Evolutionary conservation across 2,329 filamentous ascomycete genomes (phyloP), one percentile per base, ranked within the genome.

Genomic region (Neonectria ditissima): DNA sequence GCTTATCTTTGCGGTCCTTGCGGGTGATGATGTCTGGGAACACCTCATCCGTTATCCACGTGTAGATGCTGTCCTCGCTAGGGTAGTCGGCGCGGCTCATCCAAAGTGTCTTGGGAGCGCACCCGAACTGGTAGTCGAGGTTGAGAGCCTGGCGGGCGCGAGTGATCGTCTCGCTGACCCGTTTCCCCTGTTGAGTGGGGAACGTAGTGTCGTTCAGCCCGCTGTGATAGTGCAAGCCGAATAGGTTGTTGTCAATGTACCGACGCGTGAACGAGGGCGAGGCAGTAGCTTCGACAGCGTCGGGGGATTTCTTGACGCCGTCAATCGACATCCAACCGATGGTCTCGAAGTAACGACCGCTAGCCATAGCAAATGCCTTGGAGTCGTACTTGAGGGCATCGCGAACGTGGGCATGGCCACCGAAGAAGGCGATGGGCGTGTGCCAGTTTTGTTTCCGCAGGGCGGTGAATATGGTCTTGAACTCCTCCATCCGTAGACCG

Each of bases 161-260:
- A 6, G 87, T 75, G 65, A 98, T 97, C 74, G 88, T 84, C 20
- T 82, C 78, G 47, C 89, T 93, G 13, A 94, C 91, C 58, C 91
- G 90, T 55, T 83, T 85, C 18, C 95, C 95, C 50, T 90, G 85
- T 14, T 89, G 82, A 0, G 95, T 97, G 1, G 88, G 85, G 74
- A 98, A 98, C 0, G 88, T 91, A 0, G 87, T 83, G 16, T 86
- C 83, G 70, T 95, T 89, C 30, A 91, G 87, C 0, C 87, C 87
- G 2, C 91, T 92, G 76, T 98, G 95, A 72, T 96, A 87, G 72
- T 94, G 86, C 63, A 97, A 85, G 1, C 94, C 96, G 65, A 89
- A 92, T 0, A 97, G 83, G 71, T 98, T 98, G 80, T 94, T 97
- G 80, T 98, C 95, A 65, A 98, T 95, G 78, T 97, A 98, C 63